Evolutionary conservation across 805 yeast genomes (phyloP), one percentile per base, ranked within the genome.

Genomic region (Myxozyma neotropica): DNA sequence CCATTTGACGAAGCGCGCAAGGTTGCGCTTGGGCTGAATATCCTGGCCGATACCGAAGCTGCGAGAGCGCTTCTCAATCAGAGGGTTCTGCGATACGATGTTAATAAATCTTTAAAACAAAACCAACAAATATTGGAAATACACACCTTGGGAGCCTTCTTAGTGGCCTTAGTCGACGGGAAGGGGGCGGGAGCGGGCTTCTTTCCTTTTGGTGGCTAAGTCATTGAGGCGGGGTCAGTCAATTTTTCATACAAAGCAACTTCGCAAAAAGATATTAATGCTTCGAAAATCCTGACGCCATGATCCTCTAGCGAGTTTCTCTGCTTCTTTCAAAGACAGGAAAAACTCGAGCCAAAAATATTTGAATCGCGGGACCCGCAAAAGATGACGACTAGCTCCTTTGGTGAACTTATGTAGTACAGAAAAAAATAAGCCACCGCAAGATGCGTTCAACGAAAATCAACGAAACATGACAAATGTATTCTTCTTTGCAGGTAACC

Each of bases 181-280:
- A 91, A 87, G 80, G 99, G 99, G 78, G 97, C 93, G 84, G 97
- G 96, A 75, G 97, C 97, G 75, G 90, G 96, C 85, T 89, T 91
- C 83, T 83, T 86, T 70, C 74, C 75, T 79, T 81, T 83, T 72
- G 88, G 80, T 76, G 85, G 85, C 83, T 79, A 78, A 48, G 53
- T 78, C 81, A 77, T 77, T 77, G 79, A 77, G 79, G 72, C 59
- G 42, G 53, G 39, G 64, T 62, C 61, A 62, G 66, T 54, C 46
- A 46, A 27, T 15, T 59, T 31, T 61, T 48, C 38, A 43, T n/a
- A 39, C 39, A 33, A 45, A 53, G 44, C 53, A 42, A 17, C 35
- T 27, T 29, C 10, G 24, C 10, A 42, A 42, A 43, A 21, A 17
- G 36, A 27, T 42, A 27, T 19, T 27, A 53, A 58, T 50, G 53